Base-by-base conservation (phyloP, 345 rosid genomes). In the Corchorus capsularis region DNA sequence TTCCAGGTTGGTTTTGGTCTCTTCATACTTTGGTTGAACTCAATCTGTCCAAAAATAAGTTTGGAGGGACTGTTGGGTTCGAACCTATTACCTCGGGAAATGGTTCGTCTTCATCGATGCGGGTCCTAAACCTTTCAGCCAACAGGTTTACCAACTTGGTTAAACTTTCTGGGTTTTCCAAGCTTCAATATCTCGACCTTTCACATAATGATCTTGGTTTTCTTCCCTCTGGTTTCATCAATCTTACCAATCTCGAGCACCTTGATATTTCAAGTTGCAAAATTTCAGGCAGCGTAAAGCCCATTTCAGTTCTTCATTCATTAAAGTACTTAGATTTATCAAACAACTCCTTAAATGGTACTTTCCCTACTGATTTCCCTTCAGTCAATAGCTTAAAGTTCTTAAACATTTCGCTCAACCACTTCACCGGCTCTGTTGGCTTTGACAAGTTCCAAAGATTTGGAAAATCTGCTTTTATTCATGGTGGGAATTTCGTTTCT, bases 281-380 rank as follows among this genome's bases (percentile, higher is more conserved):
- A 47, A 88, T 95, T 79, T 84, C 82, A 0, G 92, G 87, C 62
- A 83, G 60, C 63, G 46, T 91, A 12, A 88, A 81, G 63, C 83
- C 84, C 56, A 79, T 93, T 74, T 88, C 92, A 16, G 74, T 81
- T 71, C 88, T 95, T 43, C 79, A 39, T 16, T 83, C 84, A 1
- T 80, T 95, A 86, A 83, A 12, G 19, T 85, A 84, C 77, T 82
- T 95, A 22, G 99, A 95, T 83, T 71, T 93, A 19, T 93, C 99
- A 20, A 87, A 81, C 45, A 95, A 95, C 72, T 78, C 79, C 20
- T 56, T 95, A 82, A 86, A 70, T 76, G 98, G 99, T 68, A 79
- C 82, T 72, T 90, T 95, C 77, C 99, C 99, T 53, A 78, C 78
- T 3, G 98, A 95, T 83, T 93, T 95, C 60, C 99, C 98, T 5